These are phyloP conservation scores for Coffea canephora DNA, from an alignment of 257 asterid genomes.

Conservation along the genomic window DNA sequence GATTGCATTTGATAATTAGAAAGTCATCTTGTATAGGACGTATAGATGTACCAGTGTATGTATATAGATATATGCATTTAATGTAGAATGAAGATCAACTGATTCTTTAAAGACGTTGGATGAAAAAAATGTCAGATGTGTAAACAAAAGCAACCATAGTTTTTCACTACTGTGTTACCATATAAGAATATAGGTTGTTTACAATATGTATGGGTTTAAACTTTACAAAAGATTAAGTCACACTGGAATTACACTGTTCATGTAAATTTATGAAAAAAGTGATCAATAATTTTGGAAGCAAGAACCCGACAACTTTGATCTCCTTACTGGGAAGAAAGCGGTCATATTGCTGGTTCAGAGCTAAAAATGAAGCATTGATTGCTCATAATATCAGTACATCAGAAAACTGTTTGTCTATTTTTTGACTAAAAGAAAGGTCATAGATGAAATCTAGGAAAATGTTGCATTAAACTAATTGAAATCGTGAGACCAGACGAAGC, in stretches of 20 bases:
- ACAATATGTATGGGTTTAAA: constrained; percentile 3
- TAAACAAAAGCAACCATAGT: neutral
- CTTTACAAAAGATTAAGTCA: neutral
- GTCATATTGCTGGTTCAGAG: constrained; percentile 31
- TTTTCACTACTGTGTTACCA: neutral
- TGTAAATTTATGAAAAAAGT: neutral
- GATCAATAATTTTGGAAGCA: neutral
- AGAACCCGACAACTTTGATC: neutral
- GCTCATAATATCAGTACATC: constrained; percentile 18
- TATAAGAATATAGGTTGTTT: constrained; percentile 4
- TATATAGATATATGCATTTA: neutral
- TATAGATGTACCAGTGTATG: neutral
- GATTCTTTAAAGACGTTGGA: neutral
- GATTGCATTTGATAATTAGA: too few relatives aligned
- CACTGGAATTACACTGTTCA: constrained; percentile 7
- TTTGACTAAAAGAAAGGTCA: neutral
- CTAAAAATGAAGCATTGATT: constrained; percentile 74
- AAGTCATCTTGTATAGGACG: too few relatives aligned
- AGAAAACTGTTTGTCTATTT: constrained; percentile 1
- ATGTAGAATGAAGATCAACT: too few relatives aligned
- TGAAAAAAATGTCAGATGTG: neutral
- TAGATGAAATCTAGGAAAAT: too few relatives aligned
- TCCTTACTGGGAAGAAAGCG: neutral
- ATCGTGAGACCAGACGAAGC: neutral
- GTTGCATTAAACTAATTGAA: neutral